phyloP scores from a whole-genome alignment of 2,329 filamentous ascomycete species.

The Neurospora crassa region DNA sequence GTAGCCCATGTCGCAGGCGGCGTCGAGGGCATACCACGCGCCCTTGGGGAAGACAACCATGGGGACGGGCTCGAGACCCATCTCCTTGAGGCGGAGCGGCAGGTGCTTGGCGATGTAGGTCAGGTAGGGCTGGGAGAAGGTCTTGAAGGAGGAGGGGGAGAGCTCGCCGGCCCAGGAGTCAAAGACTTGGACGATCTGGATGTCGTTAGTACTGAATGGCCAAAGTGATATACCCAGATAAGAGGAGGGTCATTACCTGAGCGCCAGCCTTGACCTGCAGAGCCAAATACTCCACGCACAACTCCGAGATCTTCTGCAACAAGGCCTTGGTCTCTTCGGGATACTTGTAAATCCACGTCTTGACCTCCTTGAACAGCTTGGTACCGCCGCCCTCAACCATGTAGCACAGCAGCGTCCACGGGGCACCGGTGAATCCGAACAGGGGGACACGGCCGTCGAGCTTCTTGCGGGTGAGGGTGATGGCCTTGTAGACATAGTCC shows the following conservation, averaged over 20 bases:
- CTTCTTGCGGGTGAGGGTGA: slow-evolving; percentile 83
- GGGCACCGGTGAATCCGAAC: slow-evolving; percentile 93
- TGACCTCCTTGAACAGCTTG: slow-evolving; percentile 87
- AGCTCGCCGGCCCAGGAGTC: slow-evolving; percentile 97
- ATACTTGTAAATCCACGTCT: slow-evolving; percentile 95
- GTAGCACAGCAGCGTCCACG: slow-evolving; percentile 95
- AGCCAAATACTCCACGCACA: slow-evolving; percentile 91
- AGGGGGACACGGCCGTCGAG: slow-evolving; percentile 80
- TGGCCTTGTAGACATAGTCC: slow-evolving; percentile 92
- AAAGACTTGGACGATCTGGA: slow-evolving; percentile 82
- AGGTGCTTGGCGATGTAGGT: slow-evolving; percentile 74
- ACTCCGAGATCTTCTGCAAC: slow-evolving; percentile 82
- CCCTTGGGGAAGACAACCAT: slow-evolving; percentile 99
- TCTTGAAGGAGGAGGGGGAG: slow-evolving; percentile 70
- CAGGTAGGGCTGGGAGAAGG: slow-evolving; percentile 81
- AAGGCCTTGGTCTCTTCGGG: slow-evolving; percentile 69
- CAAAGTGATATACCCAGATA: too few species aligned
- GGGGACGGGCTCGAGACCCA: slow-evolving; percentile 71
- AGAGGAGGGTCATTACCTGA: slow-evolving; percentile 44
- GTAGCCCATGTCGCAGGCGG: slow-evolving; percentile 80
- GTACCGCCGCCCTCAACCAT: slow-evolving; percentile 98
- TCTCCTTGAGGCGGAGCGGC: slow-evolving; percentile 61
- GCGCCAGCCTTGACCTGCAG: slow-evolving; percentile 88
- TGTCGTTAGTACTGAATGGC: slow-evolving; percentile 4
- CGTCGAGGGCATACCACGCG: slow-evolving; percentile 88